Base-by-base conservation (phyloP, 495 filamentous ascomycete species). In the Lasiosphaeriaceae sp. region DNA sequence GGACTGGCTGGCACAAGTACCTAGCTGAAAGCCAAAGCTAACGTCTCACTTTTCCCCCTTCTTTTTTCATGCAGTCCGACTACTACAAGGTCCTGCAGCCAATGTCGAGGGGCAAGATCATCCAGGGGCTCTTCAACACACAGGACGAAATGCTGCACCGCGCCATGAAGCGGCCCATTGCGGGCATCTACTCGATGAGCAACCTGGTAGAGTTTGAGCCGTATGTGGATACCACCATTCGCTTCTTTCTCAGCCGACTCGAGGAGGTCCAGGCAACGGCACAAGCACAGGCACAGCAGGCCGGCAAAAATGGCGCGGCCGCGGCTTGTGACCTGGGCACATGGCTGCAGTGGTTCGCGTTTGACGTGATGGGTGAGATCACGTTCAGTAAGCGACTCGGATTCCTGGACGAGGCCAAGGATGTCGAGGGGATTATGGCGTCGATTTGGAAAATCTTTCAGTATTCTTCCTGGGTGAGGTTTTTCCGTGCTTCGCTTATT, bases 51-150 rank as follows among this genome's bases (percentile, higher is more conserved):
- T 31, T 9, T 31, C 26, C 9, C 26, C 3, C 26, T 31, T 31
- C 26, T 31, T 31, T 9, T 31, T 23, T 6, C 11, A 20, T 43
- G 24, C 44, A 61, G 58, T 57, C 58, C n/a, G 55, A 62, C 23
- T 58, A 45, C 19, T 58, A 62, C 47, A 43, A 26, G 7, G 55
- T 58, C 14, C 34, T 58, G 22, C 55, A 58, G 37, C 59, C 55
- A 4, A 55, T 62, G 47, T 53, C 50, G 17, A 16, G 55, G n/a
- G 59, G 55, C 8, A 54, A 47, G 22, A 16, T 54, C n/a, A 52
- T 59, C 41, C 57, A 61, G 51, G 57, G 54, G 12, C 39, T 62
- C 23, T 67, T 62, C 57, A 65, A 65, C 57, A 61, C 62, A 12
- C 62, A 62, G 39, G 58, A 65, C 37, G 56, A 67, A 11, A 52